Evolutionary conservation across 768 basidiomycete genomes (phyloP), one percentile per base, ranked within the genome.

Genomic region (Xerocomellus amylosporus): DNA sequence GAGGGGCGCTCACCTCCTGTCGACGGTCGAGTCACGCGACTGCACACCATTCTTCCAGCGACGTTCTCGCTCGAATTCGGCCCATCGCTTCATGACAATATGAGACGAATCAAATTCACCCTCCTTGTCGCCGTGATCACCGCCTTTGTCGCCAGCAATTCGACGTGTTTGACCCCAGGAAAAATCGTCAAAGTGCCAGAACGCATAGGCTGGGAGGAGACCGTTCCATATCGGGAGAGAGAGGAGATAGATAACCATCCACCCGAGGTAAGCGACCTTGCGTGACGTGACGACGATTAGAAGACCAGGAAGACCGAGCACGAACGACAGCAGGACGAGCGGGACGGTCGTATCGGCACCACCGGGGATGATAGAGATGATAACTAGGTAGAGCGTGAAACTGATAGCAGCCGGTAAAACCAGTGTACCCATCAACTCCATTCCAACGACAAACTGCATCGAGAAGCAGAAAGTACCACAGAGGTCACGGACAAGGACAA

Each of bases 381-480:
- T 81, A 75, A 98, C 86, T 65, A 98, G 86, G 72, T 96, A 97
- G 48, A 96, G 72, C 1, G 97, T 98, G 79, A 99, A 98, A 37
- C 91, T 84, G 75, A 98, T 98, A 58, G 97, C 96, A 38, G 95
- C 97, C 20, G 97, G 97, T 22, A 98, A 79, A 28, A 98, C 96
- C 58, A 99, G 81, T 3, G 97, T 98, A 68, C 96, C 96, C 56
- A 90, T 85, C 58, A 99, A 78, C 69, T 99, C 97, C 95, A 99
- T 99, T 69, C 89, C 94, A 34, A 96, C 93, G 61, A 98, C 93
- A 67, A 98, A 98, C 77, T 97, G 95, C 96, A 98, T 98, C 12
- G 93, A 95, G 83, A 99, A 98, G 77, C 97, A 99, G 86, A 98
- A 99, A 3, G 95, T 98, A 44, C 97, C 97, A 62, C 96, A 99